Percentiles rank a stretch among this genome's conserved stretches.
Conservation (phyloP, 148 eudicot species). For the Rhododendron kiyosumense region DNA sequence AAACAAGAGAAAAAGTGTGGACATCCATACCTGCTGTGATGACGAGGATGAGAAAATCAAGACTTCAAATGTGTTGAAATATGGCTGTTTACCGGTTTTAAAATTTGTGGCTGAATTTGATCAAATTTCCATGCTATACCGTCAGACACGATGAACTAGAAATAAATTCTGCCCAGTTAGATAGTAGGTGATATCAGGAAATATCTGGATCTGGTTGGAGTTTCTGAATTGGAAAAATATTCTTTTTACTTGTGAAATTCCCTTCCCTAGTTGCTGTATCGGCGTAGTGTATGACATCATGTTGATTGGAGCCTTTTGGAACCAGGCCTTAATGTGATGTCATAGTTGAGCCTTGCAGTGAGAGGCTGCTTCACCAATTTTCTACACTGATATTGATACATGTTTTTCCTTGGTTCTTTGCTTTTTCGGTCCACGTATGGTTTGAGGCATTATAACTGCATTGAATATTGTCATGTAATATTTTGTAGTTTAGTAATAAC, state of each 20-base stretch:
- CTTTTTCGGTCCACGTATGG: neutral
- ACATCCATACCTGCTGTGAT: neutral
- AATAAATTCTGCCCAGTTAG: too few species aligned
- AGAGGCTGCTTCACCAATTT: neutral
- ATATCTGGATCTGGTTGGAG: neutral
- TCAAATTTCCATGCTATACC: neutral
- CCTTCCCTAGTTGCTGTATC: neutral
- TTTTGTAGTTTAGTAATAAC: neutral
- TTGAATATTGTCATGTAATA: neutral
- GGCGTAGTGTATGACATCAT: neutral
- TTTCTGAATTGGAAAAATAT: neutral
- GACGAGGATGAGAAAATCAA: neutral
- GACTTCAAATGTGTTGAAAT: neutral
- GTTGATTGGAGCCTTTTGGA: neutral
- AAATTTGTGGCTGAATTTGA: neutral
- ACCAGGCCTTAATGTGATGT: neutral
- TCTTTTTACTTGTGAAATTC: neutral
- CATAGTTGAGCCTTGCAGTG: neutral
- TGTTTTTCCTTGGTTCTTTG: neutral
- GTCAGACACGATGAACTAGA: neutral
- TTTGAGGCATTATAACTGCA: neutral
- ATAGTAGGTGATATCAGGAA: neutral
- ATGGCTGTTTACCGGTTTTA: neutral
- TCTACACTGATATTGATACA: neutral
- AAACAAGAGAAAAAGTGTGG: neutral